Evolutionary conservation across 1,139 yeast species (phyloP).

Genomic region (Lodderomyces pseudojiufengensis): DNA sequence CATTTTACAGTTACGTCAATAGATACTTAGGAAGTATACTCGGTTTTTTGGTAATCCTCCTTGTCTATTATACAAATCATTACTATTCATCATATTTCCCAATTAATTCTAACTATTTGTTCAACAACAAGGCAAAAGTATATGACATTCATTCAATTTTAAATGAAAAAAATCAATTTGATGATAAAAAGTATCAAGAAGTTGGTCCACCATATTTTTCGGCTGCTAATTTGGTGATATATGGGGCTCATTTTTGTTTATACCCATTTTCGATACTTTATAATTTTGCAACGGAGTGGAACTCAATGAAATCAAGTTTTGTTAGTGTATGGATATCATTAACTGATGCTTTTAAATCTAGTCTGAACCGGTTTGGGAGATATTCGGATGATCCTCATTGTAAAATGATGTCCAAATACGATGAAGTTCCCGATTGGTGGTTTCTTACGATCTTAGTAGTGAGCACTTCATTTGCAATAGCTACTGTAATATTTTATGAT

Average conservation of each 20-base stretch:
- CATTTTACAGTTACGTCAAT: constrained; percentile 37
- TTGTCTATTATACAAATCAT: constrained; percentile 35
- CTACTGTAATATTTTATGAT: constrained; percentile 31
- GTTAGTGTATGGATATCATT: constrained; percentile 33
- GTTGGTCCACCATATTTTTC: constrained; percentile 44
- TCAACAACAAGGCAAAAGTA: constrained; percentile 31
- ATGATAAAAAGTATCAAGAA: constrained; percentile 25
- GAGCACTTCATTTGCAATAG: constrained; percentile 30
- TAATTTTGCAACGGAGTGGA: constrained; percentile 35
- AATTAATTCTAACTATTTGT: constrained; percentile 36
- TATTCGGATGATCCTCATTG: constrained; percentile 36
- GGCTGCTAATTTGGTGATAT: constrained; percentile 40
- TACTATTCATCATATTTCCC: constrained; percentile 41
- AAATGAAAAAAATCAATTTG: constrained; percentile 29
- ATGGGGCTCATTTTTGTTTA: constrained; percentile 40
- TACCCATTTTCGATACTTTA: constrained; percentile 43
- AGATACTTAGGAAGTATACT: constrained; percentile 33
- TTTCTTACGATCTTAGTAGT: constrained; percentile 27
- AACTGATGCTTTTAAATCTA: constrained; percentile 23
- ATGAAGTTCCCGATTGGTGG: constrained; percentile 44
- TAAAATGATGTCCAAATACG: constrained; percentile 35
- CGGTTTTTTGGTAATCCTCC: constrained; percentile 30
- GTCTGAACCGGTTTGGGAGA: constrained; percentile 15
- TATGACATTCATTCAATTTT: constrained; percentile 34
- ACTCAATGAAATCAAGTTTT: constrained; percentile 40